Base-by-base conservation (phyloP, 2,329 filamentous ascomycete species). In the Ascochyta clinopodiicola region DNA sequence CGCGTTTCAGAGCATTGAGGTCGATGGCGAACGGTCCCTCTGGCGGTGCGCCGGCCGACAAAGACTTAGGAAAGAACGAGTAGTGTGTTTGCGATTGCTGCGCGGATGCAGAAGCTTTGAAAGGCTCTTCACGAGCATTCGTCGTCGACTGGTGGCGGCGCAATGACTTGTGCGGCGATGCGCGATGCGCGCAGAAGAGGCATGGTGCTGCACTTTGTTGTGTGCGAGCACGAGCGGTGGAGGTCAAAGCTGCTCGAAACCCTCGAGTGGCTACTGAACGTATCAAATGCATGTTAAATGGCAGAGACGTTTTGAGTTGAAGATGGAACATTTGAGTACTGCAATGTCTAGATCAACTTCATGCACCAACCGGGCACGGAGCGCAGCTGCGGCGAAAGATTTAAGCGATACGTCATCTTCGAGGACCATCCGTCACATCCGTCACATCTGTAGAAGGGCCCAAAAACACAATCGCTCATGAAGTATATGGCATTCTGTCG, bases 21-120 rank as follows among this genome's bases (percentile, higher is more conserved):
- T 96, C 83, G 69, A 98, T 86, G 13, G 81, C 77, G 82, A 98
- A 99, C 55, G 87, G 82, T 0, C 92, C 89, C 0, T 71, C 50
- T 0, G 94, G 94, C 0, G 95, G 95, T 0, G 92, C 90, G 2
- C 94, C 94, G 1, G 75, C 49, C 0, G 92, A 86, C 3, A 97
- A 83, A 3, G 92, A 90, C 29, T 84, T 73, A 1, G 93, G 92
- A 81, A 99, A 99, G 78, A 98, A 86, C 51, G 88, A 86, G 83
- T 97, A 98, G 82, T 94, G 86, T 50, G 88, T 91, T 61, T 78
- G 66, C 12, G 57, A 44, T 25, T 57, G 39, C 2, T 48, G 25
- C 15, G 59, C 22, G 19, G 55, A 42, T 21, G 46, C 24, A 63
- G 29, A 64, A 17, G 52, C 40, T 21, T 52, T 51, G 37, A 63